Percentiles rank a stretch among this genome's conserved stretches.
Conservation (phyloP, 768 basidiomycete species). For the Leccinum broughii region DNA sequence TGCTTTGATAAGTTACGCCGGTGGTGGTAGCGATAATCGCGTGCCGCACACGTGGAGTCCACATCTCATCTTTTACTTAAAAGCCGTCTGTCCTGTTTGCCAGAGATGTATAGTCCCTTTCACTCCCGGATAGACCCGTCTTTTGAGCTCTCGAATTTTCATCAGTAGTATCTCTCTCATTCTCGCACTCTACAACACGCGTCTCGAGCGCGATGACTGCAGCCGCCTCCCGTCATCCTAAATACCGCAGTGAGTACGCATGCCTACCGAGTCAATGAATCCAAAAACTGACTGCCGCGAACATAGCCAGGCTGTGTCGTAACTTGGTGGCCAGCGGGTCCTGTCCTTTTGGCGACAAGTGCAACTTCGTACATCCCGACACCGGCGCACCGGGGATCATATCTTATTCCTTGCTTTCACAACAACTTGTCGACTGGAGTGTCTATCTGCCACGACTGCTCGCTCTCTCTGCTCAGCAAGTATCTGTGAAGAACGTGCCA, state of each 20-base stretch:
- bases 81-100: conserved; percentile 20
- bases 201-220: conserved; percentile 10
- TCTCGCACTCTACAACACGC: conserved; percentile 2
- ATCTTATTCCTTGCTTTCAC: conserved; percentile 19
- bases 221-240: conserved; percentile 19
- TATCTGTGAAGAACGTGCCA: not conserved
- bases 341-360: conserved; percentile 39
- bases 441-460: conserved; percentile 18
- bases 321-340: conserved; percentile 34
- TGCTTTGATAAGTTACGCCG: conserved; percentile 1
- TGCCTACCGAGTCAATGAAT: not conserved
- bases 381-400: conserved; percentile 1
- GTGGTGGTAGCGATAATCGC: conserved; percentile 29
- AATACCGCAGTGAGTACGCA: conserved; percentile 34
- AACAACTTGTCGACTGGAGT: conserved; percentile 19
- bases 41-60: conserved; percentile 34
- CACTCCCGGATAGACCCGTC: conserved; percentile 4
- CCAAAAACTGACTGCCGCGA: conserved; percentile 6
- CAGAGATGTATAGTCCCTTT: conserved; percentile 23
- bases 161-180: conserved; percentile 1
- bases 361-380: conserved; percentile 39
- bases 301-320: conserved; percentile 40
- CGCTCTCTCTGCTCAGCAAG: conserved; percentile 11
- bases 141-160: not conserved
- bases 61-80: conserved; percentile 31